Evolutionary conservation across 495 filamentous ascomycete genomes (phyloP), one percentile per base, ranked within the genome.

Genomic region (Xylaria flabelliformis): DNA sequence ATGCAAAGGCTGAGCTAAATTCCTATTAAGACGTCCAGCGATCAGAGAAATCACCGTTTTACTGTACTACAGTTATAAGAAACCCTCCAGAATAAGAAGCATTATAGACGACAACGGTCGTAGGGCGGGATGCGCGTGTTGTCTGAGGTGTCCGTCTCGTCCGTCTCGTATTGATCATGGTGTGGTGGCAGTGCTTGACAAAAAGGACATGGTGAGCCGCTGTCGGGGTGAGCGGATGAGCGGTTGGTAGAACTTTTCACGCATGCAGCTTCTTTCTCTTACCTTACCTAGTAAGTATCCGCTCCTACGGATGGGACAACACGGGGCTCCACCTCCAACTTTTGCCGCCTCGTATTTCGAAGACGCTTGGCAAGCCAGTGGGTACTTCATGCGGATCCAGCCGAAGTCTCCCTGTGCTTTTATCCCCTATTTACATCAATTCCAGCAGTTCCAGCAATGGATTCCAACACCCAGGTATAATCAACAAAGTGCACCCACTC

Each of bases 261-360:
- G 29, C 34, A 39, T 4, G 36, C 50, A 32, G 26, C 24, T 51
- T 12, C 29, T 61, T 51, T 12, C 29, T 61, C 32, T 34, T 39
- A 56, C 19, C 21, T n/a, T 53, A 21, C 50, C 21, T 24, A 53
- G 50, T 21, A 42, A 13, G 39, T 42, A 42, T 13, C 34, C 34
- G 34, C 34, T 36, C 34, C 8, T 21, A 6, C 17, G 8, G 59
- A 62, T 24, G 36, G 36, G 64, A 55, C 51, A 58, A 61, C 51
- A 53, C 39, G 51, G 65, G 53, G 36, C 66, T 42, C 67, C 67
- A 69, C 53, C 39, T 69, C 67, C 67, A 61, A 36, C 67, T 46
- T 68, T 69, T 55, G 51, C 51, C 51, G 51, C 51, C 67, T 69
- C 67, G 67, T 69, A 69, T 69, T 69, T 58, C 50, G 21, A 56